Percentiles rank a stretch among this genome's conserved stretches.
phyloP scores from a whole-genome alignment of 2,329 filamentous ascomycete genomes.

The Corinectria fuckeliana region DNA sequence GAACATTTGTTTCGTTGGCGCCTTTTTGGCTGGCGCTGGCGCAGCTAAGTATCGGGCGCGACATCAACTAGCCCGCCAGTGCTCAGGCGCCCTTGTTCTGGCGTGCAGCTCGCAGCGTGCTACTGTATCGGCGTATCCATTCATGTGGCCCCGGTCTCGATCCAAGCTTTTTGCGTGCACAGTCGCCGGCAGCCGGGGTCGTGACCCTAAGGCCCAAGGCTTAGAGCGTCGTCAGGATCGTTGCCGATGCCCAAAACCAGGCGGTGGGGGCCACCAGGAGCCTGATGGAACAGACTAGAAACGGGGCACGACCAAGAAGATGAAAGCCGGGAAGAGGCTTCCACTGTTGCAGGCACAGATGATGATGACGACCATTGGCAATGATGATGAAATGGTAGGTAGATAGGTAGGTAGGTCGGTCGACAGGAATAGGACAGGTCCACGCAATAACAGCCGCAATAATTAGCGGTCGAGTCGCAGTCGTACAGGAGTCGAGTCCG shows the following conservation, averaged over 20 bases:
- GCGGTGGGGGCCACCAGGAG: slow-evolving; percentile 23
- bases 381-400: no score
- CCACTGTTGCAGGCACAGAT: slow-evolving; percentile 10
- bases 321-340: slow-evolving; percentile 6
- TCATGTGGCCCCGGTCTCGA: slow-evolving; percentile 6
- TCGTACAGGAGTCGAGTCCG: slow-evolving; percentile 8
- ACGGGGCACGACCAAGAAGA: slow-evolving; percentile 7
- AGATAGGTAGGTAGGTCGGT: neutral
- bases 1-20: slow-evolving; percentile 31
- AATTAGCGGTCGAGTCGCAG: slow-evolving; percentile 13
- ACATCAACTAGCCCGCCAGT: slow-evolving; percentile 24
- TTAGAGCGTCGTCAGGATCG: slow-evolving; percentile 31
- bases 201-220: slow-evolving; percentile 13
- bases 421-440: neutral
- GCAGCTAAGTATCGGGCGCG: slow-evolving; percentile 26
- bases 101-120: neutral
- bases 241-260: slow-evolving; percentile 29
- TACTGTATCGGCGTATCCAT: slow-evolving; percentile 2
- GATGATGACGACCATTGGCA: slow-evolving; percentile 11
- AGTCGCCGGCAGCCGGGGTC: slow-evolving; percentile 1
- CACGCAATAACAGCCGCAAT: neutral
- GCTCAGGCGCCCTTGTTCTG: slow-evolving; percentile 7
- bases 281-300: slow-evolving; percentile 31
- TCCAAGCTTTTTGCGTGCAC: slow-evolving; percentile 12
- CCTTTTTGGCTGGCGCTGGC: slow-evolving; percentile 33